These are phyloP conservation scores for Coemansia sp. DNA, from an alignment of 192 early-diverging fungal genomes.

Conservation along the genomic window DNA sequence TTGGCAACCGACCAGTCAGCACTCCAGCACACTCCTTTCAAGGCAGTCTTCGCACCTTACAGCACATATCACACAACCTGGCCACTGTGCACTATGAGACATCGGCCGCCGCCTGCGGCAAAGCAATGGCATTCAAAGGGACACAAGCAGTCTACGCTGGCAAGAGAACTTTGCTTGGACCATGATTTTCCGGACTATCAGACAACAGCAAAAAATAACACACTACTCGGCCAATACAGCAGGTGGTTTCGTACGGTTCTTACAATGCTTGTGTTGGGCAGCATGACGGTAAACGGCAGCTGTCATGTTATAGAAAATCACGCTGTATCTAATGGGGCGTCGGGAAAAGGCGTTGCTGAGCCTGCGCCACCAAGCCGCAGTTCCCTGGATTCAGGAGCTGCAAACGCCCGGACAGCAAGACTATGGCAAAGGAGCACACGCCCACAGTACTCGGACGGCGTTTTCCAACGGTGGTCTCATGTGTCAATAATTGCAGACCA, in stretches of 20 bases:
- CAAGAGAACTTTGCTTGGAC: neutral
- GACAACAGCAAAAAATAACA: neutral
- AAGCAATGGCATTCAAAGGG: neutral
- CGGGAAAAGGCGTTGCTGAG: neutral
- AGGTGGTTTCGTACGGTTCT: neutral
- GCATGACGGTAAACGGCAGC: constrained; percentile 2
- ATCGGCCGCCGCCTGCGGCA: neutral
- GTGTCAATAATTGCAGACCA: constrained; percentile 44
- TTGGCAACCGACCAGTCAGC: neutral
- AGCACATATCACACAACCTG: neutral
- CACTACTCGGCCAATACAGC: neutral
- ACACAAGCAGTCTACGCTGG: neutral
- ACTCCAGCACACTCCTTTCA: neutral
- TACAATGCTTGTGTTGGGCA: neutral
- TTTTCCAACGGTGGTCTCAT: constrained; percentile 31
- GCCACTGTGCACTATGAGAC: neutral
- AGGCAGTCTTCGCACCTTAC: neutral
- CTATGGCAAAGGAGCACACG: constrained; percentile 3
- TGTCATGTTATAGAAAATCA: neutral
- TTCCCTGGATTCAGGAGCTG: neutral
- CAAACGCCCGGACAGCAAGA: neutral
- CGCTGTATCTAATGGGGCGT: neutral
- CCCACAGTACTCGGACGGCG: constrained; percentile 17
- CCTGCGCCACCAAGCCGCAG: constrained; percentile 7
- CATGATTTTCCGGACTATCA: neutral